Percentiles rank a stretch among this genome's conserved stretches.
phyloP scores from a whole-genome alignment of 495 filamentous ascomycete genomes.

The Aspergillus bridgeri region DNA sequence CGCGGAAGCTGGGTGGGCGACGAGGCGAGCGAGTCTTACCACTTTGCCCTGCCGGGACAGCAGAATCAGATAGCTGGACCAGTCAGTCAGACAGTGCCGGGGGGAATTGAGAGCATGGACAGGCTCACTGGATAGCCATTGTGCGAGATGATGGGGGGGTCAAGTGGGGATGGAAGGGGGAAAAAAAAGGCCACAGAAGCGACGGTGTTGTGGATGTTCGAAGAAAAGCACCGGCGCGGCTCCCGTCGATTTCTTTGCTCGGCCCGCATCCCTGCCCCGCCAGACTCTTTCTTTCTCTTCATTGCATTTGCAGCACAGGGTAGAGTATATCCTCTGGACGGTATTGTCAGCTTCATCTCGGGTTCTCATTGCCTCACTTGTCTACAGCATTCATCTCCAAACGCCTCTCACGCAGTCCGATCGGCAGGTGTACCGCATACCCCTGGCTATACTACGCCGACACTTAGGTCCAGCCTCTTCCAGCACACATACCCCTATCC shows the following conservation, averaged over 20 bases:
- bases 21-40: conserved; percentile 52
- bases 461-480: too few species aligned
- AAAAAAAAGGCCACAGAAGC: conserved; percentile 7
- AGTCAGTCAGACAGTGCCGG: conserved; percentile 29
- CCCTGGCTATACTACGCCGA: too few species aligned
- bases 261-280: conserved; percentile 25
- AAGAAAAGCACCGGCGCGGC: conserved; percentile 14
- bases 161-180: neutral
- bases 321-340: too few species aligned
- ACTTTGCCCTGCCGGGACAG: conserved; percentile 99
- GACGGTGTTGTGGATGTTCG: neutral
- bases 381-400: too few species aligned
- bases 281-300: neutral
- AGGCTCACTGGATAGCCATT: conserved; percentile 62
- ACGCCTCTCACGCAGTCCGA: too few species aligned
- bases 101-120: neutral
- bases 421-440: too few species aligned
- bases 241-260: conserved; percentile 38
- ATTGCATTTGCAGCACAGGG: neutral
- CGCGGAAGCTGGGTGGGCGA: conserved; percentile 36
- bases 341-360: too few species aligned
- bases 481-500: too few species aligned
- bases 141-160: conserved; percentile 12
- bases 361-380: too few species aligned
- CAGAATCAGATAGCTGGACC: conserved; percentile 86